Evolutionary conservation across 768 basidiomycete genomes (phyloP), one percentile per base, ranked within the genome.

Genomic region (Naganishia vishniacii): DNA sequence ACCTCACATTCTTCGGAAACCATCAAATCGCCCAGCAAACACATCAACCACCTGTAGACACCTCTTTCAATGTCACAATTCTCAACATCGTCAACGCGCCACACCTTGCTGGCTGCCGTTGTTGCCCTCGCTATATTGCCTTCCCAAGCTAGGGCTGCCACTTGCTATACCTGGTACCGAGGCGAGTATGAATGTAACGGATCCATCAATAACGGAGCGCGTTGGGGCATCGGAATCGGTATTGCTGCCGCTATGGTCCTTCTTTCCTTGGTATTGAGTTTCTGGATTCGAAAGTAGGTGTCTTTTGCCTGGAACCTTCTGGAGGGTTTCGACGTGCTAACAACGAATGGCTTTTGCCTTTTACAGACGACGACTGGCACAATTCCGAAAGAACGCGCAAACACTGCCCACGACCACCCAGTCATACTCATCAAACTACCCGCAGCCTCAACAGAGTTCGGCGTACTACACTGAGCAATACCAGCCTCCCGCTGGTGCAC

Each of bases 201-300:
- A 44, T 74, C 74, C 0, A 56, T 77, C 0, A 28, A 51, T 4
- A 68, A 71, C 59, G 72, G 72, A 13, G 72, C 74, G 8, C 53
- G 76, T 20, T 67, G 71, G 20, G 76, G 74, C 61, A 75, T 77
- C 60, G 76, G 74, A 59, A 59, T 74, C 20, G 75, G 72, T 56
- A 56, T 76, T 8, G 76, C 72, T 5, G 71, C 62, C 15, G 72
- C 53, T 46, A 69, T 74, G 6, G 28, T 74, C 0, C 28, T 72
- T 13, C 41, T 74, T 5, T 69, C 69, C 29, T 16, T 48, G 16
- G 34, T 71, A 0, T 67, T 68, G 56, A 69, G 70, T 15, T 67
- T 56, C 23, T 71, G 67, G 67, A 51, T 71, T 26, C 37, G 75
- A 51, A 69, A 67, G 75, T 76, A 65, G 71, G 73, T 73, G 9